Percentiles rank a stretch among this genome's conserved stretches.
Evolutionary conservation across 139 green algal genomes (phyloP).

Genomic region (Chlorella ohadii): DNA sequence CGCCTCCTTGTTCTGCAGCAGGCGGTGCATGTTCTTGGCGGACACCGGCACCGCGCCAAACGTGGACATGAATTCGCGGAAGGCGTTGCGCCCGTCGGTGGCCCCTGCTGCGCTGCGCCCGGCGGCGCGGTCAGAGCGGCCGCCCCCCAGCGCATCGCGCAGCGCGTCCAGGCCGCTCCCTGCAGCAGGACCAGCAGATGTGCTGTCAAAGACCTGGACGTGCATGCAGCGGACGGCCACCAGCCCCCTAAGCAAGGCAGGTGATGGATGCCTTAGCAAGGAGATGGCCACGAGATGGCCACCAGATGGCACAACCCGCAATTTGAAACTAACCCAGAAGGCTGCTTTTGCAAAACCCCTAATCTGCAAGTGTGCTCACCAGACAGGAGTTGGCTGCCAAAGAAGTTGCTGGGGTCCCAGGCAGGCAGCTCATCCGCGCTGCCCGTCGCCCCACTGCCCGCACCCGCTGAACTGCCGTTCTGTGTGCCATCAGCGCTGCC

Average conservation of each 20-base stretch:
- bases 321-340: too few species aligned
- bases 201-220: too few species aligned
- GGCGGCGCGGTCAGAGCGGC: background rate
- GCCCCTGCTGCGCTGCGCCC: too few species aligned
- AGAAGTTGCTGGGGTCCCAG: conserved; percentile 35
- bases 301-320: too few species aligned
- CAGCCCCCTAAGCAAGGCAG: too few species aligned
- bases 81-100: conserved; percentile 16
- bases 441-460: background rate
- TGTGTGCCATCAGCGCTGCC: background rate
- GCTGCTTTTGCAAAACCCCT: too few species aligned
- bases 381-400: background rate
- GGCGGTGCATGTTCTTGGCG: conserved; percentile 76
- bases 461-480: background rate
- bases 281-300: too few species aligned
- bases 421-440: conserved; percentile 12
- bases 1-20: conserved; percentile 79
- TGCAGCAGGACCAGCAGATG: background rate
- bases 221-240: too few species aligned
- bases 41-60: conserved; percentile 94
- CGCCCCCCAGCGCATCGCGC: background rate
- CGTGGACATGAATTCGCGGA: conserved; percentile 75
- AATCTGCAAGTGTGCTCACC: too few species aligned
- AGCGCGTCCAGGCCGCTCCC: background rate
- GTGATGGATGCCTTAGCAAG: too few species aligned